These are phyloP conservation scores for Buxus sempervirens DNA, from an alignment of 164 flowering plant genomes.

Conservation along the genomic window DNA sequence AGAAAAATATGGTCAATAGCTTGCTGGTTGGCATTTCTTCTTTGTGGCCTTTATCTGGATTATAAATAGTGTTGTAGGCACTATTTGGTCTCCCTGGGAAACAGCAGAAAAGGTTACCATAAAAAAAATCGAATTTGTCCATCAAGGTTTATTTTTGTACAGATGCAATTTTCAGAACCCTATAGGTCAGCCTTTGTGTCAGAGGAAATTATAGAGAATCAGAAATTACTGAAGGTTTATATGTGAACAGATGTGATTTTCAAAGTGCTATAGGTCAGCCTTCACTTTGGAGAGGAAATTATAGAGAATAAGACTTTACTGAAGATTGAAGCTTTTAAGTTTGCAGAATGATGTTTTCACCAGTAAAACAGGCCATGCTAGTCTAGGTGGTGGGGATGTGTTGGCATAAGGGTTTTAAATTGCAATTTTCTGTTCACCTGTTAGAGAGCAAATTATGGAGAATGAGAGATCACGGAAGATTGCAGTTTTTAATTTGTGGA, in stretches of 20 bases:
- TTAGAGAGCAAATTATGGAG: neutral
- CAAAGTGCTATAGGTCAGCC: neutral
- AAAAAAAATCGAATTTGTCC: neutral
- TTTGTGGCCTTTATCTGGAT: neutral
- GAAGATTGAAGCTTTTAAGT: no score
- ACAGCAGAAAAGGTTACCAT: neutral
- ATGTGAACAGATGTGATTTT: no score
- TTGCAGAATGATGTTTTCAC: no score
- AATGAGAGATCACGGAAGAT: neutral
- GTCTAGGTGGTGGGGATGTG: no score
- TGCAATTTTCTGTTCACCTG: no score
- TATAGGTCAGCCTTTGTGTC: constrained; percentile 2
- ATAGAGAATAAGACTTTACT: neutral
- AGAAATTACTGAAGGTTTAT: no score
- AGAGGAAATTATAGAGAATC: neutral
- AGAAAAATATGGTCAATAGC: constrained; percentile 1
- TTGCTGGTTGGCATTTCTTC: neutral
- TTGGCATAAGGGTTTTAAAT: no score
- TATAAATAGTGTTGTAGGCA: neutral
- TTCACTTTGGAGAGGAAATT: neutral
- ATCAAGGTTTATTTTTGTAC: neutral
- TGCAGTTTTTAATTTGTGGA: neutral
- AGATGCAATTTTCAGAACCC: neutral
- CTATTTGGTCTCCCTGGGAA: neutral
- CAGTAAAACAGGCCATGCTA: no score